phyloP scores from a whole-genome alignment of 768 basidiomycete genomes.

The Lentinula guzmanii region DNA sequence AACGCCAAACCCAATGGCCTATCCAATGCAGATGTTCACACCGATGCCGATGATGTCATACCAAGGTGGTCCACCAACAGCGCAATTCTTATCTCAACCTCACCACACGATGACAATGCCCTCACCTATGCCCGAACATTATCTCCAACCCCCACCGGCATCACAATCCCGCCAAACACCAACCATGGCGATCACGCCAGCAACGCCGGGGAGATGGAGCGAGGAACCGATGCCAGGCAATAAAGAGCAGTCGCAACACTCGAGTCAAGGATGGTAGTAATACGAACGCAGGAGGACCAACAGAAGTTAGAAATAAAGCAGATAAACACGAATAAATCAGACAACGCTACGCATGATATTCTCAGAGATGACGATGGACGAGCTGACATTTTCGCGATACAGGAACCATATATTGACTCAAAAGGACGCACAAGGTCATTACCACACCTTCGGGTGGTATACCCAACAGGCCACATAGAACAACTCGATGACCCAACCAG shows the following conservation, averaged over 20 bases:
- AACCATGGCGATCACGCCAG: neutral
- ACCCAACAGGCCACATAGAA: neutral
- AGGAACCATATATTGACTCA: neutral
- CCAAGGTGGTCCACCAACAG: neutral
- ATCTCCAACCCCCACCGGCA: neutral
- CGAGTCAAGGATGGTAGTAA: neutral
- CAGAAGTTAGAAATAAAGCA: neutral
- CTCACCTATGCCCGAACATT: neutral
- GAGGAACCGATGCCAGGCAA: neutral
- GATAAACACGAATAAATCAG: neutral
- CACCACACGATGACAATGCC: neutral
- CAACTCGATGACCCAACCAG: neutral
- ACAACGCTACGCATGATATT: neutral
- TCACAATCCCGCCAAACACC: conserved; percentile 6
- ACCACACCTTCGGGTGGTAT: neutral
- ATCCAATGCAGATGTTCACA: neutral
- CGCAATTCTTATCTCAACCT: neutral
- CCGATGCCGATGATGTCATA: neutral
- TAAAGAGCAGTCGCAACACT: neutral
- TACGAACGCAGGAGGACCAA: neutral
- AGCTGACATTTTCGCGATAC: neutral
- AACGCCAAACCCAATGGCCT: neutral
- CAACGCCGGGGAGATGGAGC: neutral
- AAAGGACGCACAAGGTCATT: neutral
- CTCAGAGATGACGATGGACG: neutral